Conservation (phyloP, 768 basidiomycete species). For the Xerocomellus intermedius region DNA sequence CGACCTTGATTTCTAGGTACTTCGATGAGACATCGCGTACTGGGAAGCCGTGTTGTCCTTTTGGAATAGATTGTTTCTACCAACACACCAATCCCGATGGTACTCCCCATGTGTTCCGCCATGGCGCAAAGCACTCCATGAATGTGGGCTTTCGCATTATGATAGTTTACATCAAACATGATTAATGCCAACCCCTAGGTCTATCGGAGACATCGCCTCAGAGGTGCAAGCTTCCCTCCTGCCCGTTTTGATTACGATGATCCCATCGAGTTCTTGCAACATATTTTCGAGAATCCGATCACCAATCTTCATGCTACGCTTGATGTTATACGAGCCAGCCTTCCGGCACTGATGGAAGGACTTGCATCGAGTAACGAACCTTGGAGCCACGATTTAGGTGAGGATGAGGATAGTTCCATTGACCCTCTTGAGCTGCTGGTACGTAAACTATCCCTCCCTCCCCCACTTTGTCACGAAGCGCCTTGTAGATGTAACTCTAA, state of each 20-base stretch:
- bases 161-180: slow-evolving; percentile 24
- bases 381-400: slow-evolving; percentile 33
- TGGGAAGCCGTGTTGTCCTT: slow-evolving; percentile 63
- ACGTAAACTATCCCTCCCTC: slow-evolving; percentile 17
- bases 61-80: slow-evolving; percentile 81
- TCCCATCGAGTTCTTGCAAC: slow-evolving; percentile 43
- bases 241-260: slow-evolving; percentile 31
- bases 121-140: slow-evolving; percentile 57
- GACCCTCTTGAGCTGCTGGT: slow-evolving; percentile 25
- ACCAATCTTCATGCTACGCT: slow-evolving; percentile 43
- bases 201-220: slow-evolving; percentile 25
- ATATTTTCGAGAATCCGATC: slow-evolving; percentile 47
- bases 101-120: slow-evolving; percentile 50
- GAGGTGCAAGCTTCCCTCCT: slow-evolving; percentile 23
- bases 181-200: slow-evolving; percentile 15
- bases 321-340: slow-evolving; percentile 34
- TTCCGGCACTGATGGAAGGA: slow-evolving; percentile 32
- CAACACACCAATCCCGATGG: slow-evolving; percentile 69
- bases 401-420: slow-evolving; percentile 26
- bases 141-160: slow-evolving; percentile 41
- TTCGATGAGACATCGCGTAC: slow-evolving; percentile 52
- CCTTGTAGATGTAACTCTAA: slow-evolving; percentile 33
- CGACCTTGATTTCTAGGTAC: slow-evolving; percentile 42
- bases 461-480: slow-evolving; percentile 26
- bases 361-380: slow-evolving; percentile 10